phyloP scores from a whole-genome alignment of 331 rosid genomes.

The Cucumis variabilis region DNA sequence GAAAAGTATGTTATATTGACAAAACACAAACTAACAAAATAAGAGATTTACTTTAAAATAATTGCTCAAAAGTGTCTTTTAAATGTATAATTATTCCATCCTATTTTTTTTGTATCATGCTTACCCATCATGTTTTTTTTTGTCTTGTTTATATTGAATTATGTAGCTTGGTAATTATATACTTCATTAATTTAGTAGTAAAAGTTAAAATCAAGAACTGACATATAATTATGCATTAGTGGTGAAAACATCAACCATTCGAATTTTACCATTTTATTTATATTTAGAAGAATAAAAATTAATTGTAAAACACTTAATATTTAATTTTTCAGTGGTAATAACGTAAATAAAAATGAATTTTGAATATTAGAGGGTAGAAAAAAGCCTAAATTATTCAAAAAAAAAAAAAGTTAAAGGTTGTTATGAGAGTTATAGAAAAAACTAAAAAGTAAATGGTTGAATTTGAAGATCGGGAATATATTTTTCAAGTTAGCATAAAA shows the following conservation, averaged over 20 bases:
- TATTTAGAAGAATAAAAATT: too few relatives aligned
- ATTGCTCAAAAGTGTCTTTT: not conserved
- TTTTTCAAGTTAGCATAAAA: not conserved
- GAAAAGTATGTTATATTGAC: not conserved
- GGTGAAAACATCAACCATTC: too few relatives aligned
- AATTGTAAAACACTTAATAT: too few relatives aligned
- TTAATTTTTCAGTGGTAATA: too few relatives aligned
- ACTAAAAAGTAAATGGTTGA: not conserved
- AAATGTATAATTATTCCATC: not conserved
- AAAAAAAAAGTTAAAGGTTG: too few relatives aligned
- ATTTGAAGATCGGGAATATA: not conserved
- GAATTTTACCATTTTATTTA: too few relatives aligned
- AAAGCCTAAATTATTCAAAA: too few relatives aligned
- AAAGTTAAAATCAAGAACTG: too few relatives aligned
- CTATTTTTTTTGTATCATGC: not conserved
- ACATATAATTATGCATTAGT: too few relatives aligned
- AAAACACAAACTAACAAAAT: not conserved
- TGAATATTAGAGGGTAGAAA: too few relatives aligned
- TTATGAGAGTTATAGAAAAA: too few relatives aligned
- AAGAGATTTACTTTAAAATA: not conserved
- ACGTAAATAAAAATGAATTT: too few relatives aligned
- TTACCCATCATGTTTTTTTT: not conserved
- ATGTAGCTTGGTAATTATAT: not conserved
- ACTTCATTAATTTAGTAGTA: not conserved
- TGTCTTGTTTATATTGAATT: not conserved